Base-by-base conservation (phyloP, 495 filamentous ascomycete species). In the Talaromyces proteolyticus region DNA sequence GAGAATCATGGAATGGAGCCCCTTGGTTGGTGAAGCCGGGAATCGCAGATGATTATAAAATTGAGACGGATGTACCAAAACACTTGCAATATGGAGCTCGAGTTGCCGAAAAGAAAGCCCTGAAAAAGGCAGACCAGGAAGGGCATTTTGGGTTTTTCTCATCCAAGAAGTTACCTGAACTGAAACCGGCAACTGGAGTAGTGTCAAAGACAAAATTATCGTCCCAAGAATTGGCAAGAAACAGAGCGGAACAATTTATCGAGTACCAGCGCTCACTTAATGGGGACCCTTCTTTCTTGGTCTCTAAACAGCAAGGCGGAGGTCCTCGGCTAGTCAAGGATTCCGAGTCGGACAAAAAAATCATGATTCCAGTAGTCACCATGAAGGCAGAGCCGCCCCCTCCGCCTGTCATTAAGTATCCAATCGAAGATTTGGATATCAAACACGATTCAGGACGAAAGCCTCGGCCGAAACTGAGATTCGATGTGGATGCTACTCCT, bases 11-110 rank as follows among this genome's bases (percentile, higher is more conserved):
- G 92, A 88, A 79, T 39, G 91, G 92, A 4, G 93, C 93, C 0
- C 94, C 94, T 8, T 99, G 93, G 93, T 64, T 95, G 29, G 91
- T 97, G 18, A 97, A 96, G 67, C 77, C 85, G 17, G 80, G 87
- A 43, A 81, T 95, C 42, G 94, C 94, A 1, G 81, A 83, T 24
- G 75, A 84, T 53, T 95, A 91, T 57, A 86, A 86, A 51, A 94
- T 99, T 55, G 80, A 85, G 45, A 91, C 81, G 7, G 82, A 86
- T 49, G 79, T 99, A 26, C 94, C 93, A 3, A 79, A 84, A 17
- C 86, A 93, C 56, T 70, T 96, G 4, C 86, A 84, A 43, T 86
- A 91, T 61, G 86, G 90, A 44, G 83, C 74, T 51, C 91, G 88
- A 64, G 75, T 86, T 6, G 82, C 83, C 22, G 86, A 91, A 60